Conservation (phyloP, 73 alveolate species). For the Loxodes magnus region DNA sequence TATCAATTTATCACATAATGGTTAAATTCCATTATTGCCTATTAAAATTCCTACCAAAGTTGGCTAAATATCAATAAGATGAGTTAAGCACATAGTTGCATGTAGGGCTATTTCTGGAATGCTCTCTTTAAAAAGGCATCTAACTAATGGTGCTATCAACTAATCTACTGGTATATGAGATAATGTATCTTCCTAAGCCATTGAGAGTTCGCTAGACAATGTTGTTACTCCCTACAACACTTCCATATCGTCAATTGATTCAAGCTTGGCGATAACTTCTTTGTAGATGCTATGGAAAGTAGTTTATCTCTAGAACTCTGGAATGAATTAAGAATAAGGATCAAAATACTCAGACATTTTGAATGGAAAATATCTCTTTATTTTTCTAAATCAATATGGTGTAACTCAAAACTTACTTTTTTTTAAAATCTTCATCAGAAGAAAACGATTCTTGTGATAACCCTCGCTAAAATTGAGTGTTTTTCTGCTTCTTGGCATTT, state of each 20-base stretch:
- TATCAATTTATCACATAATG: conserved; percentile 1
- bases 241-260: conserved; percentile 2
- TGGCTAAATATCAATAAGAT: neutral
- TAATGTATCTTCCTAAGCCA: conserved; percentile 1
- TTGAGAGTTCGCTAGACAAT: conserved; percentile 7
- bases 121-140: neutral
- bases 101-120: conserved; percentile 8
- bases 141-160: neutral
- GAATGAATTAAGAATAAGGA: too few relatives aligned
- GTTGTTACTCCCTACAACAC: neutral
- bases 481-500: too few relatives aligned
- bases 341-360: too few relatives aligned
- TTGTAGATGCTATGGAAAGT: too few relatives aligned
- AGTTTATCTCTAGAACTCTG: too few relatives aligned
- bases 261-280: neutral
- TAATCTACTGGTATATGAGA: neutral
- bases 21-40: conserved; percentile 2
- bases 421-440: too few relatives aligned
- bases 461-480: too few relatives aligned
- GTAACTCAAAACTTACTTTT: too few relatives aligned
- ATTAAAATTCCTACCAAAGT: conserved; percentile 3
- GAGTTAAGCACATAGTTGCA: neutral
- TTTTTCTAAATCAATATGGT: too few relatives aligned
- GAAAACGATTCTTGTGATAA: too few relatives aligned
- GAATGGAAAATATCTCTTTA: too few relatives aligned